Evolutionary conservation across 1,284 basidiomycete species (phyloP), one percentile per base, ranked within the genome.

Genomic region (Neonothopanus nambi): DNA sequence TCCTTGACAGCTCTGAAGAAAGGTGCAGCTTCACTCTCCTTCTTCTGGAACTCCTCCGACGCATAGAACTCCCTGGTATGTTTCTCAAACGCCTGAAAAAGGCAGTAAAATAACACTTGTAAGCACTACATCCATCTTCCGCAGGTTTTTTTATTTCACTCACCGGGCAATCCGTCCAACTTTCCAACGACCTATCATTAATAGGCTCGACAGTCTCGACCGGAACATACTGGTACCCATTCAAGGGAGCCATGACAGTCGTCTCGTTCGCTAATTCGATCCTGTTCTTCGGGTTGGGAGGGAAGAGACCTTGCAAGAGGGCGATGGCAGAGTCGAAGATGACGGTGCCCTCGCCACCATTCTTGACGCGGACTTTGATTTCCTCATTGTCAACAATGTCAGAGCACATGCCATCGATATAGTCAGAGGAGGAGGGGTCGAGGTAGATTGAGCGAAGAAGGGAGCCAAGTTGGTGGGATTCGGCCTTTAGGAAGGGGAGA

Each of bases 181-280:
- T 84, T 69, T 95, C 91, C 60, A 95, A 76, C 33, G 89, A 89
- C 61, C 89, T 82, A 64, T 91, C 89, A 61, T 93, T 90, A 39
- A 78, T 80, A 24, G 91, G 88, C 65, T 93, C 88, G 43, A 94
- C 84, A 6, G 91, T 91, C 72, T 91, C 84, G 35, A 92, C 87
- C 8, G 89, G 89, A 51, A 92, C 78, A 59, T 92, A 93, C 69
- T 91, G 89, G 69, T 94, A 95, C 1, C 93, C 92, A 8, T 81
- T 80, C n/a, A 93, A 79, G 33, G 90, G 90, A 17, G 89, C 86
- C 8, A 82, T 70, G 43, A 95, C 75, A 13, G 76, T 82, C 13
- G 82, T 82, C 57, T 85, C 90, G 61, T 95, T 92, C 8, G 92
- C 91, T 15, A 93, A 81, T 43, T 77, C 73, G 61, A 87, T 85